Base-by-base conservation (phyloP, 805 yeast species). In the Metschnikowia noctiluminum region DNA sequence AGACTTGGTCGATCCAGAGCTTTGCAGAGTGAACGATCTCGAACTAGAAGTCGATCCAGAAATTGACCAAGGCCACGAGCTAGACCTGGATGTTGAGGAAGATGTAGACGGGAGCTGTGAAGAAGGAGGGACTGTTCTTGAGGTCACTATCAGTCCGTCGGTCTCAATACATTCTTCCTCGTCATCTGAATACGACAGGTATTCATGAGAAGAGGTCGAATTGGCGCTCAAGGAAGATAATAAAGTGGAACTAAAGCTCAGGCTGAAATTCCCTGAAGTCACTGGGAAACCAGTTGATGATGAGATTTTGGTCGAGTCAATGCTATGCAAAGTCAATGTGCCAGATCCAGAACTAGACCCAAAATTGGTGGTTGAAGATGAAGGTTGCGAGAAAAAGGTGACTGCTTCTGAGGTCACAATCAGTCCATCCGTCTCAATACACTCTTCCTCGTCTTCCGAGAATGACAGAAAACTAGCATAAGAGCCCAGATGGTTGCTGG, bases 381-480 rank as follows among this genome's bases (percentile, higher is more conserved):
- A 7, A 6, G 8, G 27, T 12, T 11, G 12, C 27, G 27, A 36
- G 3, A 6, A 2, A 16, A 7, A 40, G 5, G 10, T 2, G 2
- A 30, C 32, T 30, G 40, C 41, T 28, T 34, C 36, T 3, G 35
- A 42, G 27, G 46, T 49, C 38, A 48, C 45, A n/a, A 46, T 31
- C 28, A 15, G 30, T 30, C 50, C 46, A 13, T 50, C 53, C n/a
- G 53, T 40, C 21, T 50, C 53, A 34, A 50, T 37, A 40, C 53
- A 50, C 32, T 46, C 48, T 14, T 43, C 48, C 16, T 46, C 53
- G 26, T 43, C 53, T 28, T n/a, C 46, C 3, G 46, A 28, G 14
- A 16, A 28, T 8, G 46, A 46, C 43, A 52, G 11, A 64, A 83
- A 7, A 78, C 82, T 9, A 38, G 61, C 38, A 13, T 16, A 14